Percentiles rank a stretch among this genome's conserved stretches.
phyloP scores from a whole-genome alignment of 2,329 filamentous ascomycete species.

The Hypoxylon rubiginosum region DNA sequence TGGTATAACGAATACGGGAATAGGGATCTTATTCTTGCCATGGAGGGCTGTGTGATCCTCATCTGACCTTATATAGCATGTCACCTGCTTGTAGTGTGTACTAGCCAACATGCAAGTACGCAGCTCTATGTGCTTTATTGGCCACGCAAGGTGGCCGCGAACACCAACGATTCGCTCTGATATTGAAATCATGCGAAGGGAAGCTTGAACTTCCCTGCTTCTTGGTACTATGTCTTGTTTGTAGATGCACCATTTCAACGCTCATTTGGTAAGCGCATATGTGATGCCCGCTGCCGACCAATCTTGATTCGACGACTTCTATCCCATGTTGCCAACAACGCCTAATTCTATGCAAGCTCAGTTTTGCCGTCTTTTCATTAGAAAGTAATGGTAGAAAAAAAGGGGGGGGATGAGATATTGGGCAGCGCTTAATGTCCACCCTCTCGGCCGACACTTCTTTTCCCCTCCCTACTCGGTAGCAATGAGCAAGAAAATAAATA shows the following conservation, averaged over 20 bases:
- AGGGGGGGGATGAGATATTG: slow-evolving; percentile 19
- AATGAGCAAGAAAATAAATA: slow-evolving; percentile 32
- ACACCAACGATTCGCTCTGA: slow-evolving; percentile 26
- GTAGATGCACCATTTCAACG: slow-evolving; percentile 37
- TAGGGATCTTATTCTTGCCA: slow-evolving; percentile 22
- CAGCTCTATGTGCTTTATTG: slow-evolving; percentile 32
- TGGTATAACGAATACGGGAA: slow-evolving; percentile 27
- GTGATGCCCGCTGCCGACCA: slow-evolving; percentile 39
- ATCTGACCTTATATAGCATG: slow-evolving; percentile 37
- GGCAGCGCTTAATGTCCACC: slow-evolving; percentile 16
- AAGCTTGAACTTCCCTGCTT: slow-evolving; percentile 16
- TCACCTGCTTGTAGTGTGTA: slow-evolving; percentile 30
- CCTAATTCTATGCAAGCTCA: slow-evolving; percentile 48
- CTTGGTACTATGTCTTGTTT: slow-evolving; percentile 25
- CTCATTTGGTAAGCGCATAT: slow-evolving; percentile 30
- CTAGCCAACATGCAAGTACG: slow-evolving; percentile 31
- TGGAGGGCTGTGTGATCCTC: slow-evolving; percentile 25
- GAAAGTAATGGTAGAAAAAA: slow-evolving; percentile 30
- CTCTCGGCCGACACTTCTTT: slow-evolving; percentile 19
- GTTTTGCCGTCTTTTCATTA: slow-evolving; percentile 41
- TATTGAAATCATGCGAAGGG: slow-evolving; percentile 18
- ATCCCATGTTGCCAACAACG: slow-evolving; percentile 50
- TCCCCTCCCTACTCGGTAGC: slow-evolving; percentile 22
- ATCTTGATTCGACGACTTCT: slow-evolving; percentile 44
- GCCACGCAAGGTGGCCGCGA: slow-evolving; percentile 29